Evolutionary conservation across 345 rosid species (phyloP).

Genomic region (Fremontodendron californicum): DNA sequence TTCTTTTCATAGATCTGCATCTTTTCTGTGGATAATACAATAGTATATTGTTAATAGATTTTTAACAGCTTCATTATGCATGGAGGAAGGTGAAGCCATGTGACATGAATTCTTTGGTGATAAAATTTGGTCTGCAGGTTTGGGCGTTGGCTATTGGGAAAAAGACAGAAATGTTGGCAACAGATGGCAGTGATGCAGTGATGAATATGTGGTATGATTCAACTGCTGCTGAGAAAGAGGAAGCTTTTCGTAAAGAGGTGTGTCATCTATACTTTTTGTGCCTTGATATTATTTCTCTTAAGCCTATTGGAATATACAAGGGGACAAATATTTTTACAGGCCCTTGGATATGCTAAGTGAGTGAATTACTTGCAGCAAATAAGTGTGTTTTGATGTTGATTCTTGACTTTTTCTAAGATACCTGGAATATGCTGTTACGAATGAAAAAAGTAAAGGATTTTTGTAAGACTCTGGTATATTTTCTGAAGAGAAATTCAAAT

Average conservation of each 20-base stretch:
- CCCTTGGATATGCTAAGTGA: background rate
- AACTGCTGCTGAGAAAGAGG: constrained; percentile 78
- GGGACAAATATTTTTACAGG: background rate
- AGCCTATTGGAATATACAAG: background rate
- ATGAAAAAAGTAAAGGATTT: background rate
- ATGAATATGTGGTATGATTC: constrained; percentile 91
- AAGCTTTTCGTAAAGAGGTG: constrained; percentile 92
- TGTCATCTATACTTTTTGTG: constrained; percentile 22
- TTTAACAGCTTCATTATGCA: background rate
- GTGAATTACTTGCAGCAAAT: background rate
- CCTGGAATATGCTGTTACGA: background rate
- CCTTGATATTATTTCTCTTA: background rate
- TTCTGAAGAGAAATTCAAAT: background rate
- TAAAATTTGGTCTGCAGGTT: constrained; percentile 40
- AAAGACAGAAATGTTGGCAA: constrained; percentile 83
- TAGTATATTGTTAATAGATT: background rate
- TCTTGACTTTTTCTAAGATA: background rate
- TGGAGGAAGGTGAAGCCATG: background rate
- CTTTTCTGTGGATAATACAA: background rate
- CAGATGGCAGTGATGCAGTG: constrained; percentile 86
- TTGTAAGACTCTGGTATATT: background rate
- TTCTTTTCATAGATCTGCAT: background rate
- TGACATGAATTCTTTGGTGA: background rate
- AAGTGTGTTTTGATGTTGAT: background rate
- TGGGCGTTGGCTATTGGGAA: constrained; percentile 97